These are phyloP conservation scores for Microdochium trichocladiopsis DNA, from an alignment of 2,329 filamentous ascomycete species.

Conservation along the genomic window DNA sequence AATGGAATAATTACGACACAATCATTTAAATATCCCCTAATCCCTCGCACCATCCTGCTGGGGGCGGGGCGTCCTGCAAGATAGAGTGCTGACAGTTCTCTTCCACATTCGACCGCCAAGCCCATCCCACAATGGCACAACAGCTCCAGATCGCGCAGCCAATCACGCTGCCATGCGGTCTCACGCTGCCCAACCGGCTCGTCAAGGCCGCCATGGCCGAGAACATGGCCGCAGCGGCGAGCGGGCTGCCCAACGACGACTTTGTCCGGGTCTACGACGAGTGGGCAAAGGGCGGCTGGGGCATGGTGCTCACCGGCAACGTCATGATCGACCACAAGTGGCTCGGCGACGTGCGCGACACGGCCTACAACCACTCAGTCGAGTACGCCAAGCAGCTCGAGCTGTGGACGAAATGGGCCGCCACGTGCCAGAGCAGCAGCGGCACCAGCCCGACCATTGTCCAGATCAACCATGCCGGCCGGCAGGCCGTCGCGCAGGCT, in stretches of 20 bases:
- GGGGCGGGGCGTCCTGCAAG: not conserved
- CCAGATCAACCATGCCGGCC: constrained; percentile 38
- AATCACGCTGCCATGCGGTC: constrained; percentile 37
- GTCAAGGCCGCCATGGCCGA: constrained; percentile 44
- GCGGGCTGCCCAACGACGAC: constrained; percentile 28
- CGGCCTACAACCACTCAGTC: constrained; percentile 20
- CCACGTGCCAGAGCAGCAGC: constrained; percentile 14
- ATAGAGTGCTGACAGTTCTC: not conserved
- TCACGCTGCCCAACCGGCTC: constrained; percentile 47
- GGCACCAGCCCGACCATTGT: constrained; percentile 29
- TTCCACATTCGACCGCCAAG: not conserved
- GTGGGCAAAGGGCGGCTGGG: constrained; percentile 48
- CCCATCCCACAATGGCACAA: not conserved
- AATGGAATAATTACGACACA: not conserved
- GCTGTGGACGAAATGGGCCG: constrained; percentile 29
- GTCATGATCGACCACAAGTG: constrained; percentile 25
- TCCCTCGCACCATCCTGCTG: no score
- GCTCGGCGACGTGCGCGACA: constrained; percentile 25
- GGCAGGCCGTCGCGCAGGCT: constrained; percentile 30
- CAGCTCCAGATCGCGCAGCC: constrained; percentile 27
- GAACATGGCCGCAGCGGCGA: constrained; percentile 28
- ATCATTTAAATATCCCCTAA: not conserved
- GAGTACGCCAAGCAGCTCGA: constrained; percentile 17
- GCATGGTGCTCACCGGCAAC: constrained; percentile 37
- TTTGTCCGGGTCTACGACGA: constrained; percentile 38